Conservation (phyloP, 208 protist genomes). For the Trypanosoma mega region DNA sequence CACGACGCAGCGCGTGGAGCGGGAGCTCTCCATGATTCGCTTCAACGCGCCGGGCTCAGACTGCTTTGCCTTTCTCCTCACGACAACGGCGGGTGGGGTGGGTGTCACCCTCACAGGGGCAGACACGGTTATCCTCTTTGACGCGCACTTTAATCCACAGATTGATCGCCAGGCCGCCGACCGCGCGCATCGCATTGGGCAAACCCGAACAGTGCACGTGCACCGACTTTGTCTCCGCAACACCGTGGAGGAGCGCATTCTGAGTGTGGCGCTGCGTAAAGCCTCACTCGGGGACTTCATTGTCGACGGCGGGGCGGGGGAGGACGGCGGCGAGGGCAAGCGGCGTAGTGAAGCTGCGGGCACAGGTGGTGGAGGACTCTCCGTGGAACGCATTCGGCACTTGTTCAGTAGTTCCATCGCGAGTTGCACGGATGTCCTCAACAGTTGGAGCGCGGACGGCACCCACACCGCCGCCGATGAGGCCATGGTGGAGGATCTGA, state of each 20-base stretch:
- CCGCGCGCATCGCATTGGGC: constrained; percentile 95
- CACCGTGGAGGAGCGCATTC: constrained; percentile 96
- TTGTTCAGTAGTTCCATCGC: constrained; percentile 35
- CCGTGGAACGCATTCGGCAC: constrained; percentile 48
- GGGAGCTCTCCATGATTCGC: constrained; percentile 91
- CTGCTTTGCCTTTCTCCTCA: constrained; percentile 97
- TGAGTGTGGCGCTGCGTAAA: constrained; percentile 90
- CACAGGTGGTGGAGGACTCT: constrained; percentile 14
- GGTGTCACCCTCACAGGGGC: constrained; percentile 97
- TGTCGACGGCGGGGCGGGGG: constrained; percentile 50
- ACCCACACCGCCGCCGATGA: constrained; percentile 17
- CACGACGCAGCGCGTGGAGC: constrained; percentile 74
- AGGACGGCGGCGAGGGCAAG: constrained; percentile 1
- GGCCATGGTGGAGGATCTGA: constrained; percentile 49
- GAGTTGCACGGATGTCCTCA: neutral
- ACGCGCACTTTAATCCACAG: constrained; percentile 98
- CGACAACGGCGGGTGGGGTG: constrained; percentile 97
- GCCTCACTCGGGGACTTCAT: constrained; percentile 94
- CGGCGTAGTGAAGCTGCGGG: constrained; percentile 31
- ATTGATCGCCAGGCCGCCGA: constrained; percentile 97
- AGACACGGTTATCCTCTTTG: constrained; percentile 96
- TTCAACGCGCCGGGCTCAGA: constrained; percentile 89
- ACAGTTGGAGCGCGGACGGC: neutral
- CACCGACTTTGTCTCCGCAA: constrained; percentile 93
- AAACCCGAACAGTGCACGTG: constrained; percentile 94